Evolutionary conservation across 495 filamentous ascomycete genomes (phyloP).

Genomic region (Neurospora pannonica): DNA sequence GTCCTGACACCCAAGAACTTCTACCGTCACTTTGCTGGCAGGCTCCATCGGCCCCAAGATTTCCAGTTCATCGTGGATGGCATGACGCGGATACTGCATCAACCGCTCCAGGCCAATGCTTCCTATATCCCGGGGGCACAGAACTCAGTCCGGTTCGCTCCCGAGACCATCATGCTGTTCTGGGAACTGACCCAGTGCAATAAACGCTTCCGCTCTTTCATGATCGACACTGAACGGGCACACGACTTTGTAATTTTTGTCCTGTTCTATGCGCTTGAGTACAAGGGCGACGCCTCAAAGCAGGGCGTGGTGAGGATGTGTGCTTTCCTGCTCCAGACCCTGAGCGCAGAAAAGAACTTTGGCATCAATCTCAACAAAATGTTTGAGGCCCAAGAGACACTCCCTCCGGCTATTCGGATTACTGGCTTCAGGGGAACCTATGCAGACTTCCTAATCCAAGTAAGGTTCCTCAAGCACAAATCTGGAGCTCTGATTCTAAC

Average conservation of each 20-base stretch:
- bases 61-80: conserved; percentile 97
- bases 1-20: conserved; percentile 63
- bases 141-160: conserved; percentile 72
- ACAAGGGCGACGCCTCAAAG: conserved; percentile 75
- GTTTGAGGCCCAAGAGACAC: conserved; percentile 81
- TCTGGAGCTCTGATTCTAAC: conserved; percentile 20
- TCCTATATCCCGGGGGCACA: conserved; percentile 88
- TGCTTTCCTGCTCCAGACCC: conserved; percentile 88
- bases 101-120: conserved; percentile 77
- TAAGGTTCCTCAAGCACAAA: conserved; percentile 33
- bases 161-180: conserved; percentile 95
- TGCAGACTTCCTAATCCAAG: conserved; percentile 89
- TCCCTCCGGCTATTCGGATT: conserved; percentile 73
- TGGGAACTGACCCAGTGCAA: conserved; percentile 98
- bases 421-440: conserved; percentile 81
- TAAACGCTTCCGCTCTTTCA: conserved; percentile 92
- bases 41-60: conserved; percentile 87
- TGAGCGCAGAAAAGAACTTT: conserved; percentile 89
- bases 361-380: conserved; percentile 79
- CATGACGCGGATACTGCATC: conserved; percentile 87
- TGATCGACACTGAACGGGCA: conserved; percentile 88
- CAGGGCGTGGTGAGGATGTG: conserved; percentile 94
- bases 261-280: conserved; percentile 85
- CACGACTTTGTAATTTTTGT: conserved; percentile 90
- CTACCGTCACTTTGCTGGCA: conserved; percentile 84